Evolutionary conservation across 2,329 filamentous ascomycete species (phyloP), one percentile per base, ranked within the genome.

Genomic region (Simplicillium sp.): DNA sequence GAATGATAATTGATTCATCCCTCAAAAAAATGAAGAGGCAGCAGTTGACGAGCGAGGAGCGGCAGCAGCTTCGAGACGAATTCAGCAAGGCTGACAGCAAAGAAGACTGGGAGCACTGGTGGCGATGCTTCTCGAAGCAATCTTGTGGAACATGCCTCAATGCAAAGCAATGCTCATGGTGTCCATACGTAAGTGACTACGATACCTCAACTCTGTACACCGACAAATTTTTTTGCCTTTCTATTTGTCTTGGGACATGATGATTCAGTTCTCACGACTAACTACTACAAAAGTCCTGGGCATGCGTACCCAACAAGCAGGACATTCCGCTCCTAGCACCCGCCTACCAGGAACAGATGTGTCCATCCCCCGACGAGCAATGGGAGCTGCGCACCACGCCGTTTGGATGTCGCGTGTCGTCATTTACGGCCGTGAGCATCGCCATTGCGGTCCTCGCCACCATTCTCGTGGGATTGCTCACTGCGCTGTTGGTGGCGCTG

Each of bases 301-400:
- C 68, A 1, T 78, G 74, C 51, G 66, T 77, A 2, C 73, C 74
- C 16, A 76, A 75, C 45, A 55, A 60, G 13, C 54, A 67, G 42
- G 41, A 46, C 1, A 52, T 74, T 9, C 69, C 64, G 1, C 50
- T 72, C 25, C 57, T 77, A 13, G 71, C 71, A 2, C 74, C 73
- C 2, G 65, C 68, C 3, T 68, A 62, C 49, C 60, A 75, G 42
- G 57, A 66, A 33, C 54, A 69, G 38, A 60, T 75, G 9, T 78
- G 74, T 46, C 75, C 74, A 7, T 61, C 73, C 44, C 66, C 62
- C 62, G 63, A 63, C 1, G 61, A 64, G 46, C 51, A 54, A 11
- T 64, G 61, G 61, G 61, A 64, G 42, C 43, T 64, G 17, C 58
- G 61, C 29, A 58, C 59, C 13, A 48, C 44, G 31, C 60, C 60